Evolutionary conservation across 352 stramenopile genomes (phyloP).

Genomic region (Phytophthora cactorum): DNA sequence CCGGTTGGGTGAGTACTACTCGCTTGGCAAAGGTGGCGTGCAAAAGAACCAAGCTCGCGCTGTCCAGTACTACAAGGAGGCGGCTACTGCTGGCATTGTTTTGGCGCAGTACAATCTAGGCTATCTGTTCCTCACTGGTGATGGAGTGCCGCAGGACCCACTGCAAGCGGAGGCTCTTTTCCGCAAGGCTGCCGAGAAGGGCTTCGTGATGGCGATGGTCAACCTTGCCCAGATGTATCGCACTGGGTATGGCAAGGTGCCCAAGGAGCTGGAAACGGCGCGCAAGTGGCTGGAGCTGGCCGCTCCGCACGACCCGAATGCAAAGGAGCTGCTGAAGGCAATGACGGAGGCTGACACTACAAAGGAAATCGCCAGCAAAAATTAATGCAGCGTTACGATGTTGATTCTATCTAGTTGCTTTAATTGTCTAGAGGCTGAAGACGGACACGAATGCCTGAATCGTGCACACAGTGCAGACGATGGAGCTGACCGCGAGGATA

Average conservation of each 20-base stretch:
- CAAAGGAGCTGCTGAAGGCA: constrained; percentile 72
- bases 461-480: constrained; percentile 77
- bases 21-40: constrained; percentile 60
- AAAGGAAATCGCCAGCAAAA: constrained; percentile 9
- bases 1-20: constrained; percentile 75
- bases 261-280: constrained; percentile 63
- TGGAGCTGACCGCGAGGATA: constrained; percentile 75
- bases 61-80: constrained; percentile 75
- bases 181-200: constrained; percentile 72
- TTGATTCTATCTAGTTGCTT: constrained; percentile 23
- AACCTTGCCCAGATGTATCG: constrained; percentile 89
- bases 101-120: constrained; percentile 85
- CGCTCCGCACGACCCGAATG: constrained; percentile 75
- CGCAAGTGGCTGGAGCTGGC: constrained; percentile 81
- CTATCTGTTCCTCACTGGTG: constrained; percentile 71
- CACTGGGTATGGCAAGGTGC: constrained; percentile 68
- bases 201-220: constrained; percentile 89
- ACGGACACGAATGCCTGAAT: constrained; percentile 66
- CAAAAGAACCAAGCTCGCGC: constrained; percentile 57
- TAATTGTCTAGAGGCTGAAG: constrained; percentile 35
- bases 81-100: constrained; percentile 58
- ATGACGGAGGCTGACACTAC: constrained; percentile 29
- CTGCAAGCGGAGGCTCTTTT: constrained; percentile 79
- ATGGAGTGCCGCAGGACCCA: constrained; percentile 61
- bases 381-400: constrained; percentile 14